Evolutionary conservation across 345 rosid species (phyloP).

Genomic region (Syzygium oleosum): DNA sequence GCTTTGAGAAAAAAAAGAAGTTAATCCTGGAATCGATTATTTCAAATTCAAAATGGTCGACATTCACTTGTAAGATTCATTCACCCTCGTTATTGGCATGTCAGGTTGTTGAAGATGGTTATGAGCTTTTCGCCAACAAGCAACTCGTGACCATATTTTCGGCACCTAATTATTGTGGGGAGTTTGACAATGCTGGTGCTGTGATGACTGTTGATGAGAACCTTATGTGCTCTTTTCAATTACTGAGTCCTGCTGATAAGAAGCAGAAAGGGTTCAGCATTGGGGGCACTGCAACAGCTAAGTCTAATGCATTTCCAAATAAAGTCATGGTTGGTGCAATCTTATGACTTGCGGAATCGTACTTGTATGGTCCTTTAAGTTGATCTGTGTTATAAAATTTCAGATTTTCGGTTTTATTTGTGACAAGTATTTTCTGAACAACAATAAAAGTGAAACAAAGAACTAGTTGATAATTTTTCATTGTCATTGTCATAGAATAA

Average conservation of each 20-base stretch:
- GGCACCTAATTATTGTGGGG: slow-evolving; percentile 83
- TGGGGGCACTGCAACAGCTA: slow-evolving; percentile 40
- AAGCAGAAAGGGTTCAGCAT: slow-evolving; percentile 35
- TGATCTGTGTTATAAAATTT: neutral
- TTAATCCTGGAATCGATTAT: neutral
- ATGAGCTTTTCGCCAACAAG: slow-evolving; percentile 67
- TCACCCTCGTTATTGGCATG: neutral
- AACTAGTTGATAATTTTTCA: neutral
- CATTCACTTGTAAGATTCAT: neutral
- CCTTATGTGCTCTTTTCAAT: slow-evolving; percentile 73
- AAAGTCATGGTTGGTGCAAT: slow-evolving; percentile 45
- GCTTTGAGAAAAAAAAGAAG: neutral
- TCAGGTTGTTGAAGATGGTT: slow-evolving; percentile 94
- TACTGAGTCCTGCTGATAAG: slow-evolving; percentile 61
- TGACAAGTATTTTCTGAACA: neutral
- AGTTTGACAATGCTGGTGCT: slow-evolving; percentile 87
- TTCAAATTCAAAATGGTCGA: neutral
- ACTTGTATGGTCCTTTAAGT: neutral
- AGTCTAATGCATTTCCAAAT: slow-evolving; percentile 23
- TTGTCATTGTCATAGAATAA: neutral
- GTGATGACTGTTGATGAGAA: slow-evolving; percentile 75
- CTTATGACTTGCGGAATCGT: neutral
- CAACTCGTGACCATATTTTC: slow-evolving; percentile 81
- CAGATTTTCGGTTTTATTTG: neutral
- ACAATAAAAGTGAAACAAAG: neutral